Conservation (phyloP, 2,329 filamentous ascomycete genomes). For the Ophiosphaerella herpotricha region DNA sequence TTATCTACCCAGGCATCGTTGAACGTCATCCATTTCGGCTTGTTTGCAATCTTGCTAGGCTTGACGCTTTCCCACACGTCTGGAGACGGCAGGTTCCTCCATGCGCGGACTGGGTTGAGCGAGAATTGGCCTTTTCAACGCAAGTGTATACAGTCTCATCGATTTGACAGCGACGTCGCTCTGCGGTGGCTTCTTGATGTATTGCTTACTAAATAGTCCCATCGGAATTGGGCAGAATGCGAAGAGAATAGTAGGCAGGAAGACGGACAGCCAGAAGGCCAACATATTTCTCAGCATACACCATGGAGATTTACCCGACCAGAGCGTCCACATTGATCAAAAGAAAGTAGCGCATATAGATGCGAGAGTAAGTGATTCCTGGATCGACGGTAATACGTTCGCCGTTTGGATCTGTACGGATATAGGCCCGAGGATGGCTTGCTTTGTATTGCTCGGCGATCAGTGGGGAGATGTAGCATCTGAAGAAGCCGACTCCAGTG, state of each 20-base stretch:
- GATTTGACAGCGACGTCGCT: conserved; percentile 74
- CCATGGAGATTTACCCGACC: conserved; percentile 67
- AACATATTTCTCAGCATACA: conserved; percentile 74
- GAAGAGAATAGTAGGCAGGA: conserved; percentile 68
- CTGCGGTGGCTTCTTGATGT: conserved; percentile 60
- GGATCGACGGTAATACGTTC: conserved; percentile 72
- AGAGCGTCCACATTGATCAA: conserved; percentile 71
- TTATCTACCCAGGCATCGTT: conserved; percentile 3
- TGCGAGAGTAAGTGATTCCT: conserved; percentile 65
- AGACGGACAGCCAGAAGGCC: conserved; percentile 72
- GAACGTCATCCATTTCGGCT: conserved; percentile 74
- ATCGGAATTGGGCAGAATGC: conserved; percentile 62
- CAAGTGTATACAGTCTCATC: conserved; percentile 61
- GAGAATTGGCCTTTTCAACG: conserved; percentile 66
- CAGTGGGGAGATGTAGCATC: conserved; percentile 57
- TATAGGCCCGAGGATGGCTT: conserved; percentile 55
- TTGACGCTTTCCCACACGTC: conserved; percentile 57
- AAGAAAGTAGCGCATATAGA: conserved; percentile 73
- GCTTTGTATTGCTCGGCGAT: conserved; percentile 70
- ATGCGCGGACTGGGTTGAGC: conserved; percentile 58
- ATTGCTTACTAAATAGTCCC: conserved; percentile 40
- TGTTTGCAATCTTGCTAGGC: conserved; percentile 62
- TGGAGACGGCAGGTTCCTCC: conserved; percentile 53
- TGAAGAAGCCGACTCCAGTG: conserved; percentile 51
- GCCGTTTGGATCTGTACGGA: conserved; percentile 59